Conservation (phyloP, 345 rosid genomes). For the Rhodamnia argentea region DNA sequence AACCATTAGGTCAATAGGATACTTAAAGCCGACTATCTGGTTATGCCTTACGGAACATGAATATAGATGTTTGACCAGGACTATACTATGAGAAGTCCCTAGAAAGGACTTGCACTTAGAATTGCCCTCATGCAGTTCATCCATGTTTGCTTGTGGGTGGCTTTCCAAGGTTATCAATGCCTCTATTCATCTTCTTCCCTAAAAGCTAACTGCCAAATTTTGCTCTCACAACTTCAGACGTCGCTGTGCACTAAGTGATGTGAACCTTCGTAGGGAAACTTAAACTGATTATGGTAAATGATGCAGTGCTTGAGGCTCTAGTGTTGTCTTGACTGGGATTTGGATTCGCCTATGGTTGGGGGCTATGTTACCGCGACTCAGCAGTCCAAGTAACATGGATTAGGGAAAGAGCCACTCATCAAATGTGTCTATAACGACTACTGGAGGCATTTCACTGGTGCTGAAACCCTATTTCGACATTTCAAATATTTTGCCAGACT, state of each 20-base stretch:
- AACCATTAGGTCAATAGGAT: not conserved
- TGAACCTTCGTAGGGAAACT: not conserved
- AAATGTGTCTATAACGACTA: not conserved
- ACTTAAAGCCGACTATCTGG: not conserved
- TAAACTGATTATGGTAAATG: not conserved
- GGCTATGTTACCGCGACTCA: not conserved
- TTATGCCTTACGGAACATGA: not conserved
- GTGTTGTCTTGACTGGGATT: too few species aligned
- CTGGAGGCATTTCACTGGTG: not conserved
- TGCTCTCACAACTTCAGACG: not conserved
- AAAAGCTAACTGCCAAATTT: not conserved
- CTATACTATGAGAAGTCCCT: not conserved
- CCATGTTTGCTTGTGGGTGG: not conserved
- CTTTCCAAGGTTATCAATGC: not conserved
- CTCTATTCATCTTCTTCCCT: not conserved
- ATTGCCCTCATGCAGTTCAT: not conserved
- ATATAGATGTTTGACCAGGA: not conserved
- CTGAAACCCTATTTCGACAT: not conserved
- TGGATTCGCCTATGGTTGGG: not conserved
- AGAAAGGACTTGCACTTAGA: not conserved
- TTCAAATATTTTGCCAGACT: not conserved
- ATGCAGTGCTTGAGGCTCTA: too few species aligned
- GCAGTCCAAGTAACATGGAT: not conserved
- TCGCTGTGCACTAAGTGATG: not conserved
- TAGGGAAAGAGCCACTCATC: not conserved